Evolutionary conservation across 148 eudicot species (phyloP).

Genomic region (Rhododendron henanense): DNA sequence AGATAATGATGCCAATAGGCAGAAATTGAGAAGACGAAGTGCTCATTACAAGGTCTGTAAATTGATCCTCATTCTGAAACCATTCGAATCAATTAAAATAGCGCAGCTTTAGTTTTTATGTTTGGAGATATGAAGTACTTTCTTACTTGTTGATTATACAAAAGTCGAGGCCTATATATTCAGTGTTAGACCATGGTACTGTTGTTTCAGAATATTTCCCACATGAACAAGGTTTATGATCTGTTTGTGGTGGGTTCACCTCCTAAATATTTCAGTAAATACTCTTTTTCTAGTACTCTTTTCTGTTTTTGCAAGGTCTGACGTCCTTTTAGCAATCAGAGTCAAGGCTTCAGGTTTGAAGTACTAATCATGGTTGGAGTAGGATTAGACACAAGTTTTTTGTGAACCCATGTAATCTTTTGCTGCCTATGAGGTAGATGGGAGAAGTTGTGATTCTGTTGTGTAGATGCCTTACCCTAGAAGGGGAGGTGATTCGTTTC

Average conservation of each 20-base stretch:
- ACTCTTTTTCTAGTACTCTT: neutral
- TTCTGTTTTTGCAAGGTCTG: neutral
- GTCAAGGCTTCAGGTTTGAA: neutral
- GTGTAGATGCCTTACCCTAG: neutral
- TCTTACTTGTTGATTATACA: neutral
- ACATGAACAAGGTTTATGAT: neutral
- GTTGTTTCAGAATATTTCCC: neutral
- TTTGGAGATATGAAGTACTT: neutral
- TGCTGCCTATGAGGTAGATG: neutral
- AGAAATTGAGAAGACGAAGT: constrained; percentile 71
- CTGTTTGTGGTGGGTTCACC: neutral
- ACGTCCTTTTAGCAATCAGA: neutral
- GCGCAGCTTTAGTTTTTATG: neutral
- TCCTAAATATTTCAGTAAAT: neutral
- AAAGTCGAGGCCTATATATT: neutral
- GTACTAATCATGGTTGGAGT: neutral
- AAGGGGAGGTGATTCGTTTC: neutral
- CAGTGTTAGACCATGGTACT: neutral
- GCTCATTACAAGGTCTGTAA: constrained; percentile 66
- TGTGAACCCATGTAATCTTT: neutral
- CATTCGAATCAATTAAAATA: neutral
- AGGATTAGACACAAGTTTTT: neutral
- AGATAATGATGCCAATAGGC: constrained; percentile 75
- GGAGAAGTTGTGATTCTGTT: neutral
- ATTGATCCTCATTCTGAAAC: neutral